These are phyloP conservation scores for Aleurites moluccanus DNA, from an alignment of 441 rosid genomes.

Conservation along the genomic window DNA sequence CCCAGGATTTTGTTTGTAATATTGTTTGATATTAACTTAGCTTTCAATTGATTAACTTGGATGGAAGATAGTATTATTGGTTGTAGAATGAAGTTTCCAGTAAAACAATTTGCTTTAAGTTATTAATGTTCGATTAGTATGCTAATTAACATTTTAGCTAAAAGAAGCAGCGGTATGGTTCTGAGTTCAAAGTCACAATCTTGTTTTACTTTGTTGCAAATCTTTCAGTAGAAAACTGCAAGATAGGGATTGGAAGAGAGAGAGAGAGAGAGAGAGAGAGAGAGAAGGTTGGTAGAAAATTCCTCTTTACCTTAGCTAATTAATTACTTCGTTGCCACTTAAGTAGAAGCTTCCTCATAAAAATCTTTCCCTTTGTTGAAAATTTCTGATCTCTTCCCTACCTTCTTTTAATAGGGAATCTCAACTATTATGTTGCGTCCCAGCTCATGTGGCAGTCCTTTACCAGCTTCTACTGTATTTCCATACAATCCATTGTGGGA, in stretches of 20 bases:
- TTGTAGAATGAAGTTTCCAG: neutral
- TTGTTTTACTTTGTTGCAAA: slow-evolving; percentile 11
- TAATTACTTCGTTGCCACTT: slow-evolving; percentile 15
- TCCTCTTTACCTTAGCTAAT: neutral
- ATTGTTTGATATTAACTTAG: neutral
- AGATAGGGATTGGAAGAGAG: neutral
- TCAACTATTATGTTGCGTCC: slow-evolving; percentile 37
- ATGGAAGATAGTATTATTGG: neutral
- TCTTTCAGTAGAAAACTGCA: slow-evolving; percentile 14
- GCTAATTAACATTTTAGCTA: slow-evolving; percentile 12
- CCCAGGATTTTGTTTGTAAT: neutral
- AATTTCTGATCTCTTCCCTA: slow-evolving; percentile 22
- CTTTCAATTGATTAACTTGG: slow-evolving; percentile 3
- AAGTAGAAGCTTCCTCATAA: slow-evolving; percentile 15
- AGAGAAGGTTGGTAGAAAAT: slow-evolving; percentile 13
- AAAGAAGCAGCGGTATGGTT: slow-evolving; percentile 6
- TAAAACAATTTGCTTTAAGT: neutral
- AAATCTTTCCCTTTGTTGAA: slow-evolving; percentile 11
- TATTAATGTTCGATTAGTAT: slow-evolving; percentile 12
- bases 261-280: neutral
- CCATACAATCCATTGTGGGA: slow-evolving; percentile 23
- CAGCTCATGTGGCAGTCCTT: slow-evolving; percentile 48
- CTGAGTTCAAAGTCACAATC: slow-evolving; percentile 20
- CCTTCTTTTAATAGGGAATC: slow-evolving; percentile 36
- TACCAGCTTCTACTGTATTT: slow-evolving; percentile 15